Conservation (phyloP, 2,329 filamentous ascomycete species). For the Zasmidium cellare region DNA sequence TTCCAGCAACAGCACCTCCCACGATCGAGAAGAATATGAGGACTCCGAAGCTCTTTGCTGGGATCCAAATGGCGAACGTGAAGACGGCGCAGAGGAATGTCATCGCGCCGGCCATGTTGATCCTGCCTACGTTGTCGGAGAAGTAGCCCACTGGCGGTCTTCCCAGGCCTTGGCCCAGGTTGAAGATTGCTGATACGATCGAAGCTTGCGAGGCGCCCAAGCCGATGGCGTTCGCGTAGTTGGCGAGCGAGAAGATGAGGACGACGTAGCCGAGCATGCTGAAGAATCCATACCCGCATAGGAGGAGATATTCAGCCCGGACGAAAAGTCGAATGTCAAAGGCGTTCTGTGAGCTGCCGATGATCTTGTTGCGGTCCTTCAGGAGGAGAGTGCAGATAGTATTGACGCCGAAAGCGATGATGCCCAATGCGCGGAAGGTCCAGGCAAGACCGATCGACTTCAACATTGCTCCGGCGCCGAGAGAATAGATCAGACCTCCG, state of each 20-base stretch:
- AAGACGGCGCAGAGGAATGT: constrained; percentile 66
- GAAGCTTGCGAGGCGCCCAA: constrained; percentile 67
- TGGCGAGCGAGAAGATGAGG: constrained; percentile 73
- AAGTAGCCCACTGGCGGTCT: constrained; percentile 72
- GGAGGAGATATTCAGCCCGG: constrained; percentile 62
- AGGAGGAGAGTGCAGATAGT: constrained; percentile 63
- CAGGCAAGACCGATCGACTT: constrained; percentile 62
- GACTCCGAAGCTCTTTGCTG: constrained; percentile 66
- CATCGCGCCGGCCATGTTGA: constrained; percentile 66
- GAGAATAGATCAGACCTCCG: constrained; percentile 70
- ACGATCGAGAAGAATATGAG: constrained; percentile 71
- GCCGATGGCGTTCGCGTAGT: constrained; percentile 69
- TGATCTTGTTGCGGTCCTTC: constrained; percentile 68
- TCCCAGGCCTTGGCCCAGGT: constrained; percentile 66
- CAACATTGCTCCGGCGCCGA: constrained; percentile 70
- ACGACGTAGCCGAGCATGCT: constrained; percentile 73
- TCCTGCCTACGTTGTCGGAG: constrained; percentile 67
- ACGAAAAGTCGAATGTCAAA: constrained; percentile 67
- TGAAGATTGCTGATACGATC: constrained; percentile 71
- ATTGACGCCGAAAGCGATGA: constrained; percentile 65
- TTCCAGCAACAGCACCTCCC: constrained; percentile 66
- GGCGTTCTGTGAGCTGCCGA: constrained; percentile 65
- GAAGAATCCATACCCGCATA: constrained; percentile 69
- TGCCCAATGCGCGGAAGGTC: constrained; percentile 66
- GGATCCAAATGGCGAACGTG: constrained; percentile 71